Percentiles rank a stretch among this genome's conserved stretches.
Evolutionary conservation across 176 grass and related monocot genomes (phyloP).

Genomic region (Avena insularis): DNA sequence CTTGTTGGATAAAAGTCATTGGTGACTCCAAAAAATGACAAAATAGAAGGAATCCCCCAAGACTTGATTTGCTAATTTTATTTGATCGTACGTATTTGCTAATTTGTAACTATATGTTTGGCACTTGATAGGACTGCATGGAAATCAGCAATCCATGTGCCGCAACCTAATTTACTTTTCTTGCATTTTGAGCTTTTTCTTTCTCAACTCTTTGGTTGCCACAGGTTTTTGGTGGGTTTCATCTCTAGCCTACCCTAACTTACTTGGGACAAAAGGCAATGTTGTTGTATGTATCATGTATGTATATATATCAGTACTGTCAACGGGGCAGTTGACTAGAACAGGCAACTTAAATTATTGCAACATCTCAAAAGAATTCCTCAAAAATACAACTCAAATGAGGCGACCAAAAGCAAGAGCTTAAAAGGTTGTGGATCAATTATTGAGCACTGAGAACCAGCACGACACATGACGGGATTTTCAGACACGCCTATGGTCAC

Average conservation of each 20-base stretch:
- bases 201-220: too few species aligned
- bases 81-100: background rate
- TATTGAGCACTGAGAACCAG: background rate
- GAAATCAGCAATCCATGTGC: conserved; percentile 24
- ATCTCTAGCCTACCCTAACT: background rate
- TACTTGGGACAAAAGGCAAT: background rate
- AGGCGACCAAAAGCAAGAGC: background rate
- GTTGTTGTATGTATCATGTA: background rate
- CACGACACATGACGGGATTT: background rate
- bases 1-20: background rate
- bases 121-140: background rate
- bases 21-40: background rate
- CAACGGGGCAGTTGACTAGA: background rate
- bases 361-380: background rate
- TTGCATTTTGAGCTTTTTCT: too few species aligned
- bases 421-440: background rate
- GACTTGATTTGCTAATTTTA: background rate
- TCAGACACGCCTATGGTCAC: background rate
- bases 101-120: background rate
- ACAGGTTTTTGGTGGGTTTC: background rate
- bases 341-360: background rate
- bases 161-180: background rate
- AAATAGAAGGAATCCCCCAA: background rate
- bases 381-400: background rate
- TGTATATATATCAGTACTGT: background rate